These are phyloP conservation scores for Penicillium maclennaniae DNA, from an alignment of 495 filamentous ascomycete species.

Conservation along the genomic window DNA sequence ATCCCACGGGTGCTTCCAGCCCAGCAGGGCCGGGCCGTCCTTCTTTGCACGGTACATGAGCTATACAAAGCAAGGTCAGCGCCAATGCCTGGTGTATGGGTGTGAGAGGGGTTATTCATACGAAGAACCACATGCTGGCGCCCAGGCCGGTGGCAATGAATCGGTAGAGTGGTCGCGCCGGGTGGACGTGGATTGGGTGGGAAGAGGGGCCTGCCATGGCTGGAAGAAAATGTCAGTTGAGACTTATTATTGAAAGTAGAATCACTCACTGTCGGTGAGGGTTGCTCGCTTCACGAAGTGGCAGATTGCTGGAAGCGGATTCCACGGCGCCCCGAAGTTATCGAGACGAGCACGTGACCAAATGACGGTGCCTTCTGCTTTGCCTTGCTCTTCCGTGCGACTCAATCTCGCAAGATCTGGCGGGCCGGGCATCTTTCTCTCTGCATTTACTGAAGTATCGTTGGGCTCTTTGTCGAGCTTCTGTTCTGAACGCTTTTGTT, in stretches of 20 bases:
- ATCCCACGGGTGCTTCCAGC: constrained; percentile 98
- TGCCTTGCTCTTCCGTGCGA: constrained; percentile 4
- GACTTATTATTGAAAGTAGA: neutral
- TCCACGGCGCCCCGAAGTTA: constrained; percentile 8
- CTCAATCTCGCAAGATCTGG: neutral
- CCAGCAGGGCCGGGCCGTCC: constrained; percentile 80
- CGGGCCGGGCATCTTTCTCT: neutral
- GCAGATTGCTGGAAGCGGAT: constrained; percentile 12
- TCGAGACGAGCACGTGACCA: constrained; percentile 10
- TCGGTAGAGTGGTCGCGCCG: constrained; percentile 71
- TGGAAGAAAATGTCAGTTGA: constrained; percentile 14
- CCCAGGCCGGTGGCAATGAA: constrained; percentile 80
- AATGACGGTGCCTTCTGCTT: constrained; percentile 12
- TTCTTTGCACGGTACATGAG: constrained; percentile 95
- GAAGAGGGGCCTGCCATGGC: constrained; percentile 51
- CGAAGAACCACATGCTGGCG: constrained; percentile 99
- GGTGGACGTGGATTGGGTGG: constrained; percentile 73
- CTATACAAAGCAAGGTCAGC: constrained; percentile 38
- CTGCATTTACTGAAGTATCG: neutral
- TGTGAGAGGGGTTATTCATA: constrained; percentile 41
- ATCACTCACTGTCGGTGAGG: constrained; percentile 14
- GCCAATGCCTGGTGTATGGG: neutral
- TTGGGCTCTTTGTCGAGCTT: neutral
- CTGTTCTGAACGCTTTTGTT: neutral
- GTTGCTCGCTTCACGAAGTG: constrained; percentile 10